phyloP scores from a whole-genome alignment of 2,329 filamentous ascomycete species.

The Calonectria fujianensis region DNA sequence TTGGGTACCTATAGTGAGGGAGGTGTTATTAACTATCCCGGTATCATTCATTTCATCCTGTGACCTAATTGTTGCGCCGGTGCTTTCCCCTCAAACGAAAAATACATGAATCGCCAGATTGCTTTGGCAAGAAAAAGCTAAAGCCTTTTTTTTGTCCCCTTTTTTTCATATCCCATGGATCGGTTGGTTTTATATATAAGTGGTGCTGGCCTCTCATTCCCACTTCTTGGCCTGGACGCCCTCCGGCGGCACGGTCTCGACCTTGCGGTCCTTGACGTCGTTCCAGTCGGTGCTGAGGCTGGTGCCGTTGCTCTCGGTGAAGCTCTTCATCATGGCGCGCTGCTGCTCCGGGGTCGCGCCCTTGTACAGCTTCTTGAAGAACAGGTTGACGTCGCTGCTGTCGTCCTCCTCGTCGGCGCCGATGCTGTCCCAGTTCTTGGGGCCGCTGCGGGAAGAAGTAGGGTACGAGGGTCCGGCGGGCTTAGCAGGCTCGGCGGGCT shows the following conservation, averaged over 20 bases:
- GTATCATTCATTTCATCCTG: conserved; percentile 26
- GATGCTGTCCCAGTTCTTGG: conserved; percentile 95
- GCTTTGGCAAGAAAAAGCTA: conserved; percentile 1
- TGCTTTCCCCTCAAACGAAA: conserved; percentile 21
- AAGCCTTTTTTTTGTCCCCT: background rate
- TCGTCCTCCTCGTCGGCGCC: conserved; percentile 72
- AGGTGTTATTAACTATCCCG: conserved; percentile 40
- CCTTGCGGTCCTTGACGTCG: conserved; percentile 83
- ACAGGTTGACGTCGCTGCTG: conserved; percentile 80
- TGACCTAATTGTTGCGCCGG: conserved; percentile 46
- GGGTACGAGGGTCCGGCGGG: conserved; percentile 79
- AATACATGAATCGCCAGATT: conserved; percentile 36
- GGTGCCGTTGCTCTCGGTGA: conserved; percentile 94
- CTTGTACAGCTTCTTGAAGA: conserved; percentile 94
- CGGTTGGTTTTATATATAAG: background rate
- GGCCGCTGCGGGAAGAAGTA: conserved; percentile 87
- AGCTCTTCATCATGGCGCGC: conserved; percentile 98
- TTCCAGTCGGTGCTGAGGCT: conserved; percentile 93
- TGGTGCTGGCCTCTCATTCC: conserved; percentile 56
- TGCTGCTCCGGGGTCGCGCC: conserved; percentile 85
- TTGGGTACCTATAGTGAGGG: background rate
- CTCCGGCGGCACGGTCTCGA: conserved; percentile 84
- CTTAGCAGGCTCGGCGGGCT: conserved; percentile 28
- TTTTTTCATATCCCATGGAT: background rate
- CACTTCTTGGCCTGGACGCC: conserved; percentile 87